Conservation (phyloP, 495 filamentous ascomycete species). For the Penicillium paradoxum region DNA sequence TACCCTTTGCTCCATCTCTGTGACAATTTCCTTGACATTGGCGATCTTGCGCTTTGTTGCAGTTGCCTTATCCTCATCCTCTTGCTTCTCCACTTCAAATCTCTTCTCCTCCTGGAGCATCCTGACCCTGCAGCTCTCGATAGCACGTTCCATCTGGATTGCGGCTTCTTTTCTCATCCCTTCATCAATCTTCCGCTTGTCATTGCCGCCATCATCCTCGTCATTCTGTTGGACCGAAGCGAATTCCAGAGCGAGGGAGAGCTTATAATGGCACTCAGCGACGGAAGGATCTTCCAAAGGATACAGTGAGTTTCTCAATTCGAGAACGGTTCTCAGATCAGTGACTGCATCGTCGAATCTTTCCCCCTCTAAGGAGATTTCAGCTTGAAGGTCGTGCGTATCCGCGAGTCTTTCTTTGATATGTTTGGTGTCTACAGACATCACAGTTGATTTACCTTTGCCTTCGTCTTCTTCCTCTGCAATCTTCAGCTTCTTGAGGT, state of each 20-base stretch:
- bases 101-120: constrained; percentile 70
- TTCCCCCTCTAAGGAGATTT: constrained; percentile 94
- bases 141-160: constrained; percentile 73
- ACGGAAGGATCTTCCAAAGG: constrained; percentile 73
- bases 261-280: constrained; percentile 92
- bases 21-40: constrained; percentile 81
- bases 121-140: constrained; percentile 70
- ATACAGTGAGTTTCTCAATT: constrained; percentile 70
- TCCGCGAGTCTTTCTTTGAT: constrained; percentile 83
- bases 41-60: constrained; percentile 60
- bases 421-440: constrained; percentile 50
- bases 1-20: constrained; percentile 81
- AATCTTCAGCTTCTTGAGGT: constrained; percentile 53
- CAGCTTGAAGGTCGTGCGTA: constrained; percentile 83
- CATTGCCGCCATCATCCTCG: constrained; percentile 28
- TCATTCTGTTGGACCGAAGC: constrained; percentile 66
- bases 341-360: constrained; percentile 74
- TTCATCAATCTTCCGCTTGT: constrained; percentile 53
- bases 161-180: constrained; percentile 70
- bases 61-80: constrained; percentile 42
- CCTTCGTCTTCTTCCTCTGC: constrained; percentile 41
- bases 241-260: constrained; percentile 93
- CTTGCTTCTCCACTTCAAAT: constrained; percentile 49
- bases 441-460: constrained; percentile 48
- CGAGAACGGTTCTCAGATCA: constrained; percentile 71